Evolutionary conservation across 2,329 filamentous ascomycete genomes (phyloP), one percentile per base, ranked within the genome.

Genomic region (Gliomastix tumulicola): DNA sequence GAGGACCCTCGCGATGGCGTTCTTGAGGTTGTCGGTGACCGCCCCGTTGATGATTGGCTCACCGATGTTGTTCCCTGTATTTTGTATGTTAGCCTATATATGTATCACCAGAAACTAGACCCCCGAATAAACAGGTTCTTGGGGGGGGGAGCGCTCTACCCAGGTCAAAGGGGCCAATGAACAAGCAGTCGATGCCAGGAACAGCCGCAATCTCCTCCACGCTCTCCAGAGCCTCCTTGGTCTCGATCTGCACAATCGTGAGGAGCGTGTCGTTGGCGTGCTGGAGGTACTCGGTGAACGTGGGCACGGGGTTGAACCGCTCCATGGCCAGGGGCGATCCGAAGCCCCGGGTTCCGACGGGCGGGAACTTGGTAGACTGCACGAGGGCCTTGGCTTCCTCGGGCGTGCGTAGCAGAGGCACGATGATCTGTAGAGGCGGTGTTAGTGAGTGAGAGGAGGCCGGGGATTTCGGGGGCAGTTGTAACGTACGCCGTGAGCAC

Each of bases 171-270:
- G 79, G 79, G 0, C 79, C 79, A 32, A 83, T 67, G 50, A 82
- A 82, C 18, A 83, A 57, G 5, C 79, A 69, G 42, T 84, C 79
- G 17, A 83, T 63, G 4, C 75, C 75, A 4, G 74, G 58, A 17
- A 79, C 62, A 16, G 69, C 64, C 30, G 76, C 76, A 52, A 84
- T 83, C 33, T 71, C 73, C 22, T 82, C 76, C 2, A 82, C 69
- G 11, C 59, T 57, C 2, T 76, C 69, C 12, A 83, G 59, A 1
- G 78, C 78, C 51, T 81, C 77, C 41, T 64, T 62, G 1, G 79
- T 82, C 59, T 84, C 79, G 36, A 84, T 82, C 54, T 83, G 79
- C 10, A 82, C 75, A 59, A 82, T 79, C 13, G 74, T 80, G 40
- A 83, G 51, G 17, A 83, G 63, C 21, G 55, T 46, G 36, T 70